phyloP scores from a whole-genome alignment of 352 stramenopile genomes.

The Hyaloperonospora brassicae region DNA sequence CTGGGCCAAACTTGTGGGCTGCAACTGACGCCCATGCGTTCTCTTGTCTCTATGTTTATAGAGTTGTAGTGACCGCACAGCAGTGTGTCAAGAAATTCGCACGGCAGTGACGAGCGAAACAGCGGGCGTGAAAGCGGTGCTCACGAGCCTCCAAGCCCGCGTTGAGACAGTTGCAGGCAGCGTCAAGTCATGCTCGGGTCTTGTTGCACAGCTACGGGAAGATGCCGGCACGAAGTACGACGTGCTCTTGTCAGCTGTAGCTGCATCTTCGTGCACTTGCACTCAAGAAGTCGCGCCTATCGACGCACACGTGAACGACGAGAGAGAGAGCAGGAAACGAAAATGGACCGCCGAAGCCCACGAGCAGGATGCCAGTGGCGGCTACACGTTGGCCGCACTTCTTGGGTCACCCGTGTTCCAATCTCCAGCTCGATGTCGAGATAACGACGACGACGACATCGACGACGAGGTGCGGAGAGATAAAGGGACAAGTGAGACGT shows the following conservation, averaged over 20 bases:
- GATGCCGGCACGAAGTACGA: slow-evolving; percentile 14
- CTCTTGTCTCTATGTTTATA: slow-evolving; percentile 1
- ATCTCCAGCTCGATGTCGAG: neutral
- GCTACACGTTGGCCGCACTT: neutral
- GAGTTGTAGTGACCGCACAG: slow-evolving; percentile 12
- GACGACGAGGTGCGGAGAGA: slow-evolving; percentile 5
- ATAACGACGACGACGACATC: neutral
- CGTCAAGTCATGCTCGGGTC: slow-evolving; percentile 19
- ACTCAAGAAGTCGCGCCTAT: slow-evolving; percentile 1
- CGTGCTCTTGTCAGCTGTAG: slow-evolving; percentile 15
- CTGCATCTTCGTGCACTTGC: slow-evolving; percentile 19
- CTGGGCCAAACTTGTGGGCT: neutral
- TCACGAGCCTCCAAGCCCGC: slow-evolving; percentile 15
- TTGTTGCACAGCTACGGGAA: slow-evolving; percentile 11
- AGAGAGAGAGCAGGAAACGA: slow-evolving; percentile 13
- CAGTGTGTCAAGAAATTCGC: slow-evolving; percentile 9
- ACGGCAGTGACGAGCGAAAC: slow-evolving; percentile 11
- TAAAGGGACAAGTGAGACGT: slow-evolving; percentile 10
- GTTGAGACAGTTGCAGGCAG: slow-evolving; percentile 18
- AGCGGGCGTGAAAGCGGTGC: slow-evolving; percentile 14
- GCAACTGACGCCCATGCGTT: slow-evolving; percentile 10
- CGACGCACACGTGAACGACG: slow-evolving; percentile 1
- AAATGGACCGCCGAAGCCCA: slow-evolving; percentile 3
- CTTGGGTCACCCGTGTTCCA: neutral
- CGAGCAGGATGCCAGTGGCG: slow-evolving; percentile 2